Evolutionary conservation across 192 early-diverging fungal genomes (phyloP), one percentile per base, ranked within the genome.

Genomic region (Umbelopsis sp.): DNA sequence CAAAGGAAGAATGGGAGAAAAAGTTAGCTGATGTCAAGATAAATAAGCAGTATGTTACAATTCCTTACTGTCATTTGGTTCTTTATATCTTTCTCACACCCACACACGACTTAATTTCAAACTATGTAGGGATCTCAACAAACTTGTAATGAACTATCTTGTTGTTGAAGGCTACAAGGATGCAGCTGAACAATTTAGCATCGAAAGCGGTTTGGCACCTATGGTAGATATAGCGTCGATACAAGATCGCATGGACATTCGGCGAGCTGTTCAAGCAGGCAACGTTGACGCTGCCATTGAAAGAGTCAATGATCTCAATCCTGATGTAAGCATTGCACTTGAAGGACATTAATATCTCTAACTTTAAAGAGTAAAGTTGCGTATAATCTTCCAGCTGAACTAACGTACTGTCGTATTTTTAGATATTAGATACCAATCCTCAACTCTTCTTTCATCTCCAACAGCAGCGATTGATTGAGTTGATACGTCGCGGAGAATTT

Each of bases 131-230:
- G 96, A 98, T 81, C 84, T 99, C 50, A 98, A 98, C 88, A 95
- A 95, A 78, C 88, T 99, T 25, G 89, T 99, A 41, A 98, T 99
- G 97, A 97, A 99, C 86, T 99, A 99, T 69, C 82, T 99, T 24
- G 91, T 98, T 14, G 96, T 99, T 52, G 98, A 99, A 80, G 98
- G 98, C 9, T 98, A 96, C 87, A 98, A 97, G 81, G 96, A 98
- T 76, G 98, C 98, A 0, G 98, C 96, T 0, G 94, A 98, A 81
- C 94, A 96, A 81, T 98, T 99, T 74, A 92, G 91, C 74, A 77
- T 87, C 43, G 98, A 99, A 71, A 88, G 93, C 54, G 93, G 94
- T 0, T 79, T 98, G 3, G 79, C 85, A 36, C 91, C 94, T 6
- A 85, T 77, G 16, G 89, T 96, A 6, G 95, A 99, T 74, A 74